These are phyloP conservation scores for Clonostachys solani DNA, from an alignment of 2,329 filamentous ascomycete species.

Conservation along the genomic window DNA sequence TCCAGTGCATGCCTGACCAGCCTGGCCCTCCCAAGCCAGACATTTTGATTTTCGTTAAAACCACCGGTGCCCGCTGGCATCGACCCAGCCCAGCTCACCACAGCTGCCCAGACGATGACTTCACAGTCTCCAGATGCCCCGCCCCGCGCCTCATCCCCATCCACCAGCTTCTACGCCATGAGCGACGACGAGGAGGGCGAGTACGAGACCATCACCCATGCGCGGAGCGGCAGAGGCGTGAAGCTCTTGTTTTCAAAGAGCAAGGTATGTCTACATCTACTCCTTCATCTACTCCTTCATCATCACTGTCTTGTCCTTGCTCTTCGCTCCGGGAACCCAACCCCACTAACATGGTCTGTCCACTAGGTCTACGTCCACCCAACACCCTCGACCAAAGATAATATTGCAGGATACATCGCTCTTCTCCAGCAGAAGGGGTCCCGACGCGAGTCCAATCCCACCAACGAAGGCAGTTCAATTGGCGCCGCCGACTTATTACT, in stretches of 20 bases:
- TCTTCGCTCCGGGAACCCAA: not conserved
- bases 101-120: not conserved
- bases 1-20: no score
- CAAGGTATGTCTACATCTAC: slow-evolving; percentile 59
- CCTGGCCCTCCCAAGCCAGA: no score
- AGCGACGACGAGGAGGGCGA: slow-evolving; percentile 95
- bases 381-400: slow-evolving; percentile 88
- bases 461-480: slow-evolving; percentile 30
- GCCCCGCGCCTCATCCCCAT: slow-evolving; percentile 59
- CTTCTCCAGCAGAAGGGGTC: slow-evolving; percentile 81
- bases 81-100: no score
- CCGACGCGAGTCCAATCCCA: slow-evolving; percentile 21
- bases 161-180: slow-evolving; percentile 89
- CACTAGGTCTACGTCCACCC: slow-evolving; percentile 90
- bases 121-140: slow-evolving; percentile 7
- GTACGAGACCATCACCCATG: slow-evolving; percentile 89
- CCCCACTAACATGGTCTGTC: slow-evolving; percentile 2
- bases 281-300: not conserved
- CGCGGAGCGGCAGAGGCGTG: slow-evolving; percentile 73
- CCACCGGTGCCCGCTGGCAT: no score
- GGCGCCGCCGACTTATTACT: slow-evolving; percentile 73
- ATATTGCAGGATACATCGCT: slow-evolving; percentile 90
- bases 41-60: no score
- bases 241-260: slow-evolving; percentile 95
- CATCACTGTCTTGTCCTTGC: slow-evolving; percentile 4